Evolutionary conservation across 2,329 filamentous ascomycete species (phyloP), one percentile per base, ranked within the genome.

Genomic region (Albophoma yamanashiensis): DNA sequence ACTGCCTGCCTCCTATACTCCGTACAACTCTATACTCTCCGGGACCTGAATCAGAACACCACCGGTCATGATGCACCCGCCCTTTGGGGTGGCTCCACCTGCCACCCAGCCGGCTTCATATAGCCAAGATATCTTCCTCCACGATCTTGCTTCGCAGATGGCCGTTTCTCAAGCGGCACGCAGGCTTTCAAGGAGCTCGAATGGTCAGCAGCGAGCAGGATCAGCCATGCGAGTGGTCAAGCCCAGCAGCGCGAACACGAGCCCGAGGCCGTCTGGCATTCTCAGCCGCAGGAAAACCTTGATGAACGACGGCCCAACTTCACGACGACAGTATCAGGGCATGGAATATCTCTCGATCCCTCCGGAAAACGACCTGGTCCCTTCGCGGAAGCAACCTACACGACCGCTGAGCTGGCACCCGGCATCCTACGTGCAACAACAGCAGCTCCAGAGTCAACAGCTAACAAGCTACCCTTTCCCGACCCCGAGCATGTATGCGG

Each of bases 391-490:
- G 42, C 62, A 64, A 42, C 47, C 62, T 55, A 43, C 62, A 62
- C 66, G 60, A 15, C 64, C 62, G 40, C 65, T 89, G 55, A 91
- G 88, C 77, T 92, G 89, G 89, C 89, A 92, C 70, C 87, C 88
- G 3, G 82, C 82, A 27, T 82, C 86, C 12, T 78, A 82, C 61
- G 71, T 76, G 25, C 71, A 71, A 53, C 64, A 70, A 67, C 69
- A 74, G 20, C 71, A 73, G 61, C 70, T 73, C 56, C 73, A 76
- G 58, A 68, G 71, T 50, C 75, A 75, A 25, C 71, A 72, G 60
- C 61, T 73, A 38, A 67, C 71, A 42, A 68, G 73, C 64, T 77
- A 79, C 63, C 68, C 74, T 15, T 71, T 77, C 42, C 71, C 77
- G 9, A 68, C 72, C 5, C 67, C 72, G 42, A 68, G 62, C 50